Evolutionary conservation across 2,329 filamentous ascomycete genomes (phyloP), one percentile per base, ranked within the genome.

Genomic region (Plenodomus tracheiphilus): DNA sequence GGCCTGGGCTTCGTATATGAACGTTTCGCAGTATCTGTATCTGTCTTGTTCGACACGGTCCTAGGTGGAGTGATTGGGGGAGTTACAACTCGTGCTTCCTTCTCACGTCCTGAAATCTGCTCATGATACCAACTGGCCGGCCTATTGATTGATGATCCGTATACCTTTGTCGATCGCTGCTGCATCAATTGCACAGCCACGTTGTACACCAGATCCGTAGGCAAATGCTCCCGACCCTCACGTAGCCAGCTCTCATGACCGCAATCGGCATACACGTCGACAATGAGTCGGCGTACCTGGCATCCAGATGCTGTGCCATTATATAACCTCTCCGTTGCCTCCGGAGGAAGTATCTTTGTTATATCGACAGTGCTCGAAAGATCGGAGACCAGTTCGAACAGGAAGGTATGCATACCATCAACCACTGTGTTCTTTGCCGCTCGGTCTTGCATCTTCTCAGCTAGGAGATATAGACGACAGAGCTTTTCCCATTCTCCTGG

Each of bases 371-470:
- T 17, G 13, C 10, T 11, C 11, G 9, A 15, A 13, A 13, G 25
- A 20, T 28, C 7, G 3, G 15, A 16, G 4, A 38, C 21, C 10
- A 17, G 10, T 9, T 44, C 42, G 9, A 17, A 9, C 7, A 38
- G 22, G 19, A 37, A 44, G 15, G 20, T 19, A 15, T 44, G 32
- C 16, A 54, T 30, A 3, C 30, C 44, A 15, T 49, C 38, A 3
- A 48, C 41, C 20, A 47, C 41, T 13, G 13, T 13, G 18, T 53
- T 49, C 22, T 52, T 51, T 2, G 49, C 44, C 15, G 21, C 9
- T 0, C 25, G 18, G 34, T 59, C 55, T 21, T 51, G 42, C 3
- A 56, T 32, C 46, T 44, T 54, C 28, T 56, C 47, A 9, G 32
- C 35, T 9, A 59, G 43, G 4, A 59, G 45, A 32, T 47, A 56